Conservation (phyloP, 225 moss, liverwort and hornwort species). For the Pseudisothecium myosuroides region DNA sequence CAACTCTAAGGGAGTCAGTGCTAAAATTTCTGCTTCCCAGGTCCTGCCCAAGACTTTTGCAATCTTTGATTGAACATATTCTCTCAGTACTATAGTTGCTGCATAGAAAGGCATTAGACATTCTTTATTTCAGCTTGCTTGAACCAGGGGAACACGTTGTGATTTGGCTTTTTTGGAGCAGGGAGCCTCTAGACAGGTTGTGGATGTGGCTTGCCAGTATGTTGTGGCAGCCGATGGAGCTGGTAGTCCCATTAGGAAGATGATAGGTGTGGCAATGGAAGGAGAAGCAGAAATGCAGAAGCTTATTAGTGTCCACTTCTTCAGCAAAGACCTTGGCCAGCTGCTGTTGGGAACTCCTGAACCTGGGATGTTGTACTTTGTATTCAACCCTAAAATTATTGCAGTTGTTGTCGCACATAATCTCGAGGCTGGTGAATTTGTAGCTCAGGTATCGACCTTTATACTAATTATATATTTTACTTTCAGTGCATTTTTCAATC, state of each 20-base stretch:
- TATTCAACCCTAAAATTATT: slow-evolving; percentile 66
- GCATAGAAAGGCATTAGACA: background rate
- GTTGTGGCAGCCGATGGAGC: slow-evolving; percentile 96
- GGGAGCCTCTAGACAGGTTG: slow-evolving; percentile 4
- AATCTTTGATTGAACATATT: background rate
- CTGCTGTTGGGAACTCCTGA: slow-evolving; percentile 40
- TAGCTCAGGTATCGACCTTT: slow-evolving; percentile 63
- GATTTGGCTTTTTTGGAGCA: background rate
- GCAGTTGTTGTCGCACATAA: slow-evolving; percentile 93
- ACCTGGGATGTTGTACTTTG: slow-evolving; percentile 93
- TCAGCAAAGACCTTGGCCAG: slow-evolving; percentile 62
- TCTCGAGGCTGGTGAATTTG: slow-evolving; percentile 80
- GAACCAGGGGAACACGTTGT: background rate
- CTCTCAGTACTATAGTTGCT: background rate
- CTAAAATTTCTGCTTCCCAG: slow-evolving; percentile 29
- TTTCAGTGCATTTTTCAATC: background rate
- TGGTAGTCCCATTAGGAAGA: slow-evolving; percentile 58
- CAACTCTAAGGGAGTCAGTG: slow-evolving; percentile 28
- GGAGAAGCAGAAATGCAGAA: slow-evolving; percentile 69
- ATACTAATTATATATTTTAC: background rate
- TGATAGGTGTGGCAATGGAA: slow-evolving; percentile 62
- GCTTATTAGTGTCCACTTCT: slow-evolving; percentile 76
- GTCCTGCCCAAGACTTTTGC: background rate
- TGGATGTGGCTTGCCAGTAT: slow-evolving; percentile 55
- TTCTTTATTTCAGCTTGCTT: background rate